Conservation (phyloP, 2,329 filamentous ascomycete genomes). For the Xylaria sp. region DNA sequence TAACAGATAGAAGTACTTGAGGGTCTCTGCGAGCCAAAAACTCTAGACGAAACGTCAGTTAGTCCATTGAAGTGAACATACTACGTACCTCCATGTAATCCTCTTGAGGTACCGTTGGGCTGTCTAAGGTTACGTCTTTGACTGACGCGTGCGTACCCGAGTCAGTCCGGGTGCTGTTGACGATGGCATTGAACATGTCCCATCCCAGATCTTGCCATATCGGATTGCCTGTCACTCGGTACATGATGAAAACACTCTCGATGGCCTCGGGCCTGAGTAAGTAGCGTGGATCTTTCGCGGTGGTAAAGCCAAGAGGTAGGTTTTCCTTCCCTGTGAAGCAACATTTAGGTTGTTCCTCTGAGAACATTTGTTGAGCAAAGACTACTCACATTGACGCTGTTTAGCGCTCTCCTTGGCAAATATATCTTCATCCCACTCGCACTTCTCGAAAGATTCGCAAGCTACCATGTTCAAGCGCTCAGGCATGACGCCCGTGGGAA, state of each 20-base stretch:
- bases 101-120: slow-evolving; percentile 56
- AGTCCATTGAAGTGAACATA: neutral
- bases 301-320: slow-evolving; percentile 65
- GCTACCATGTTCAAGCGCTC: slow-evolving; percentile 66
- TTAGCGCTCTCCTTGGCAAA: slow-evolving; percentile 43
- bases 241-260: slow-evolving; percentile 50
- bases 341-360: neutral
- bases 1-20: slow-evolving; percentile 58
- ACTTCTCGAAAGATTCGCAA: slow-evolving; percentile 52
- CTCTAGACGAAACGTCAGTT: slow-evolving; percentile 55
- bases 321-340: slow-evolving; percentile 47
- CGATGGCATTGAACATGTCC: slow-evolving; percentile 49
- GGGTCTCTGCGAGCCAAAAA: slow-evolving; percentile 72
- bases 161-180: slow-evolving; percentile 44
- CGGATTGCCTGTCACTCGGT: slow-evolving; percentile 47
- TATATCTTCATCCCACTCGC: slow-evolving; percentile 43
- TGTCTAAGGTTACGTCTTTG: slow-evolving; percentile 55
- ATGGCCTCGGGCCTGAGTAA: slow-evolving; percentile 51
- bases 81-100: slow-evolving; percentile 56
- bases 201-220: slow-evolving; percentile 48
- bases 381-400: slow-evolving; percentile 42
- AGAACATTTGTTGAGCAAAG: neutral
- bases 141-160: slow-evolving; percentile 46
- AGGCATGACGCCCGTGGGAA: slow-evolving; percentile 69
- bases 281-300: slow-evolving; percentile 55